Percentiles rank a stretch among this genome's conserved stretches.
Conservation (phyloP, 768 basidiomycete species). For the Termitomyces sp. region DNA sequence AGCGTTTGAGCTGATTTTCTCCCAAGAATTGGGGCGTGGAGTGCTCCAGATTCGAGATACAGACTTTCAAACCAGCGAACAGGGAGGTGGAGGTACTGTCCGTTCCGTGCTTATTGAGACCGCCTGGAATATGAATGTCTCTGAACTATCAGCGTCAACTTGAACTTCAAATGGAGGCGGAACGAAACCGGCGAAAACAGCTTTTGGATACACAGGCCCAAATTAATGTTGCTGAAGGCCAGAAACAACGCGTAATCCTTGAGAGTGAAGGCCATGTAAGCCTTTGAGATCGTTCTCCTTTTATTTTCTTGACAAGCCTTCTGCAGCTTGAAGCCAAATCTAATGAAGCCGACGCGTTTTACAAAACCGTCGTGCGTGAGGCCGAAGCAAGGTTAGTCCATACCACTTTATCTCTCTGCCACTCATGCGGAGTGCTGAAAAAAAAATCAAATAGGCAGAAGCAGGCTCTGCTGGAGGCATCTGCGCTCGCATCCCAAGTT, state of each 20-base stretch:
- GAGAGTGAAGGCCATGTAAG: conserved; percentile 49
- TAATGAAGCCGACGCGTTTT: conserved; percentile 50
- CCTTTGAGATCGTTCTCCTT: background rate
- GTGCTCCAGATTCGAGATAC: conserved; percentile 55
- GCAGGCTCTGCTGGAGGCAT: conserved; percentile 40
- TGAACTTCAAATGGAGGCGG: conserved; percentile 57
- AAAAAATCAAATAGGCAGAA: conserved; percentile 23
- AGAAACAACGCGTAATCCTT: conserved; percentile 51
- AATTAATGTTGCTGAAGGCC: conserved; percentile 54
- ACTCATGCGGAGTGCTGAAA: background rate
- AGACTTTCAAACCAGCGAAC: conserved; percentile 54
- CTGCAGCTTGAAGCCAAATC: conserved; percentile 41
- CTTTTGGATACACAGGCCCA: conserved; percentile 53
- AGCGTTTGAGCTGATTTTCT: background rate
- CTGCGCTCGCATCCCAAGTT: conserved; percentile 45
- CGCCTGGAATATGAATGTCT: background rate
- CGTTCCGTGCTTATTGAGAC: background rate
- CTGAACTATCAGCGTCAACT: conserved; percentile 41
- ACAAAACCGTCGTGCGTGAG: conserved; percentile 45
- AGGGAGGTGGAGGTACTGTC: conserved; percentile 47
- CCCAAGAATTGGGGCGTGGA: conserved; percentile 51
- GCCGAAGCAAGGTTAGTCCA: conserved; percentile 39
- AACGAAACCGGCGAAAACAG: conserved; percentile 50
- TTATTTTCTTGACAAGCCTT: background rate
- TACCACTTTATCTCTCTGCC: background rate